Percentiles rank a stretch among this genome's conserved stretches.
Evolutionary conservation across 768 basidiomycete genomes (phyloP).

Genomic region (Rickenella mellea): DNA sequence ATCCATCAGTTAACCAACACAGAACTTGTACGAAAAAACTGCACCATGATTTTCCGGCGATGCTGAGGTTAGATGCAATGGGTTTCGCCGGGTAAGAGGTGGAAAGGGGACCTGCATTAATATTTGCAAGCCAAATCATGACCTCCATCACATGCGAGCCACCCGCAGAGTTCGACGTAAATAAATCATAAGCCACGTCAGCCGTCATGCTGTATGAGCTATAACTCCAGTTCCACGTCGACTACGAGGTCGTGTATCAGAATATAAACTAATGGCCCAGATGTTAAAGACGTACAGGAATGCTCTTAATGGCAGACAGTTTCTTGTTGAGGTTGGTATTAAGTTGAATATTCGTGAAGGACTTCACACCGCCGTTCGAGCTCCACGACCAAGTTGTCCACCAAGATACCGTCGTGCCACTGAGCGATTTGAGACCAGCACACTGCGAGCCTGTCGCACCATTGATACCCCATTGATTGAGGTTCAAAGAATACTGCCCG

Average conservation of each 20-base stretch:
- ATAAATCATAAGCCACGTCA: slow-evolving; percentile 55
- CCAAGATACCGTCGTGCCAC: slow-evolving; percentile 38
- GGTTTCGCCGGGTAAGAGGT: slow-evolving; percentile 33
- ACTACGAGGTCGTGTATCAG: slow-evolving; percentile 18
- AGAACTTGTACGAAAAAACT: slow-evolving; percentile 2
- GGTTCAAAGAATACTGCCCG: slow-evolving; percentile 37
- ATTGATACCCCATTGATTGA: slow-evolving; percentile 36
- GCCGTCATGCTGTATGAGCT: slow-evolving; percentile 33
- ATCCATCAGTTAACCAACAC: not conserved
- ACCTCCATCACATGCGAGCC: slow-evolving; percentile 38
- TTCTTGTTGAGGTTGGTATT: slow-evolving; percentile 41
- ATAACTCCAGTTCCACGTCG: slow-evolving; percentile 51
- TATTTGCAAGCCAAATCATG: slow-evolving; percentile 61
- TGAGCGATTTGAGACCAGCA: slow-evolving; percentile 33
- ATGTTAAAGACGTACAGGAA: slow-evolving; percentile 32
- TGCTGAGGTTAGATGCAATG: slow-evolving; percentile 27
- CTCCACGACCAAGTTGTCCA: slow-evolving; percentile 43
- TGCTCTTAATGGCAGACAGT: slow-evolving; percentile 42
- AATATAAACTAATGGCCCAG: not conserved
- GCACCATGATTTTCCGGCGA: slow-evolving; percentile 46
- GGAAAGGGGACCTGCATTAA: slow-evolving; percentile 51
- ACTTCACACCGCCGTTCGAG: slow-evolving; percentile 47
- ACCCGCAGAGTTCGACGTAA: slow-evolving; percentile 42
- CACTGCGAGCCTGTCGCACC: slow-evolving; percentile 41
- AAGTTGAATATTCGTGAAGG: slow-evolving; percentile 48